Evolutionary conservation across 2,329 filamentous ascomycete species (phyloP), one percentile per base, ranked within the genome.

Genomic region (Rasamsonia emersonii): DNA sequence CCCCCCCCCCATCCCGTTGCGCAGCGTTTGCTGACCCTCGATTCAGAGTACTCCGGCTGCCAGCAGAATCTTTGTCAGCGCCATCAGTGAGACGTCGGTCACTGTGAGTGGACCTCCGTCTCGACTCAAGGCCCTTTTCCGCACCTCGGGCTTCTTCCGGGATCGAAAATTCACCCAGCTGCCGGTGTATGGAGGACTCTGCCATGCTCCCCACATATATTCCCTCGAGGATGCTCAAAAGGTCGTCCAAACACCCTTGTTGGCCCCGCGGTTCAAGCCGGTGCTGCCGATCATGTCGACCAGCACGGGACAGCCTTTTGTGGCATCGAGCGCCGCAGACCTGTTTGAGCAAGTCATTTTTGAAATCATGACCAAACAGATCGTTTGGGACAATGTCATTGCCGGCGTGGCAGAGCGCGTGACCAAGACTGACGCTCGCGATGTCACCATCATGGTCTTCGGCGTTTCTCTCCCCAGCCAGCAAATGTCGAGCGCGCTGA

Each of bases 201-300:
- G 51, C 18, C 53, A 56, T 39, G 64, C 70, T 10, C 60, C 52
- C 31, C 64, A 66, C 25, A 59, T 65, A 3, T 79, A 76, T 44
- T 51, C 26, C 16, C 5, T 14, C 4, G 16, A 41, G 3, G 30
- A 51, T 39, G 36, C 41, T 9, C 14, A 36, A 6, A 13, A 9
- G 3, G 35, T 47, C 18, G 17, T 46, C n/a, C 9, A 30, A n/a
- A 26, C 32, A 15, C 18, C 8, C 9, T 34, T 26, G 4, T 24
- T 33, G n/a, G 14, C 20, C 4, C 11, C 10, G 4, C n/a, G n/a
- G n/a, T n/a, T n/a, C n/a, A n/a, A n/a, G 21, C 27, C 9, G 13
- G 16, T 5, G 4, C n/a, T 39, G 5, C 33, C 42, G 2, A 5
- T 50, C 4, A 25, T 43, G 5, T 50, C 47, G 11, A 41, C 46